Conservation (phyloP, 371 early-diverging fungal species). For the Mortierella sp. region DNA sequence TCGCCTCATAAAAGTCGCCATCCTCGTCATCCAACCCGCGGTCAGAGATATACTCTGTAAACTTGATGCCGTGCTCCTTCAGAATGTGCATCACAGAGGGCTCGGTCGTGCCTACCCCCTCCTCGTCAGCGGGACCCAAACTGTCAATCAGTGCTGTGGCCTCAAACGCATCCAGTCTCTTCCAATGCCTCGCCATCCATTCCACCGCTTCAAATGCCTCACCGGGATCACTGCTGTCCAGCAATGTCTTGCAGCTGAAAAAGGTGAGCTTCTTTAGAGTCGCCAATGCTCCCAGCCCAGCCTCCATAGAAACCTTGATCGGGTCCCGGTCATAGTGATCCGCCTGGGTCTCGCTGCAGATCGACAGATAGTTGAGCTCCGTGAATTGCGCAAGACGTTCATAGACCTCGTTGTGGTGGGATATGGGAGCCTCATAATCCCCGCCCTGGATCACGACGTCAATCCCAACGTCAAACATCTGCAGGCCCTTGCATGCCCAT, state of each 20-base stretch:
- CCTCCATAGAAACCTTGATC: conserved; percentile 3
- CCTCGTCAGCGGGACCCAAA: background rate
- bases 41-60: background rate
- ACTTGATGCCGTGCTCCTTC: background rate
- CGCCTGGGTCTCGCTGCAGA: conserved; percentile 9
- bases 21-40: conserved; percentile 16
- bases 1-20: conserved; percentile 3
- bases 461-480: conserved; percentile 34
- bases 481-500: conserved; percentile 29
- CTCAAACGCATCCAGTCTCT: conserved; percentile 19
- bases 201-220: background rate
- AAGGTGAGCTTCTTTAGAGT: conserved; percentile 10
- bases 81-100: background rate
- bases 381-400: conserved; percentile 15
- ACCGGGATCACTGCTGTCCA: background rate
- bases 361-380: conserved; percentile 28
- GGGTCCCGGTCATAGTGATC: background rate
- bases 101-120: background rate
- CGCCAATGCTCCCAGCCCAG: conserved; percentile 14
- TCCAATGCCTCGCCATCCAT: conserved; percentile 34
- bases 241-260: conserved; percentile 27
- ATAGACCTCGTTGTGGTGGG: conserved; percentile 8
- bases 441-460: background rate
- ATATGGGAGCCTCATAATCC: background rate
- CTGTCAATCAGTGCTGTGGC: background rate